A percentile compares a stretch with the other conserved stretches of the same genome.
Conservation (phyloP, 148 eudicot species). For the Amaranthus palmeri region DNA sequence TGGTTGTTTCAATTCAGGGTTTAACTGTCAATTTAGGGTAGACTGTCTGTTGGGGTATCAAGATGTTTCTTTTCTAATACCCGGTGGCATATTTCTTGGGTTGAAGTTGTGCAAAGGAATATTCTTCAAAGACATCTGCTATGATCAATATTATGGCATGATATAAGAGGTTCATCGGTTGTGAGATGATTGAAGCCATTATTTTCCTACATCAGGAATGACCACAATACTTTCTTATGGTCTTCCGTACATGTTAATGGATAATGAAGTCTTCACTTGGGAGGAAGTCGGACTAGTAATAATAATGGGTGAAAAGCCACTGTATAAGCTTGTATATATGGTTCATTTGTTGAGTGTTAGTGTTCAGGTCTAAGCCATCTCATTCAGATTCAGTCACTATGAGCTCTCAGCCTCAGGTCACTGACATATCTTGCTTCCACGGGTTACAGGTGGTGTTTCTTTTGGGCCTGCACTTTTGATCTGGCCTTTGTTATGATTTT, state of each 20-base stretch:
- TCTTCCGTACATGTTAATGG: conserved; percentile 5
- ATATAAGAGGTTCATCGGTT: conserved; percentile 12
- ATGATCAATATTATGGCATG: conserved; percentile 4
- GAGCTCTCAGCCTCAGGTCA: conserved; percentile 7
- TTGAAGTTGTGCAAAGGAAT: background rate
- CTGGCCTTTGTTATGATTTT: background rate
- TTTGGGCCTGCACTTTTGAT: background rate
- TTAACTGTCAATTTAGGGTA: background rate
- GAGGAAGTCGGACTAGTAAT: background rate
- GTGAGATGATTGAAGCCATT: background rate
- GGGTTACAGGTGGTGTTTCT: conserved; percentile 7
- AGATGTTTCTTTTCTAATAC: background rate
- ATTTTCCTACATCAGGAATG: background rate
- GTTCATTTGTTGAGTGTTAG: conserved; percentile 2
- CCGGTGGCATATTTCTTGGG: background rate
- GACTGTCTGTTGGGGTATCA: background rate
- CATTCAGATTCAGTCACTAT: background rate
- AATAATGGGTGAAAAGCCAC: background rate
- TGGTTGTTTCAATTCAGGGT: background rate
- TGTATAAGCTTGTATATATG: background rate
- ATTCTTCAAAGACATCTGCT: background rate
- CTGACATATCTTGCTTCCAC: background rate
- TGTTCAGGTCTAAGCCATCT: conserved; percentile 1
- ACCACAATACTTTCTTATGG: background rate
- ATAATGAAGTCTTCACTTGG: background rate